Evolutionary conservation across 169 alveolate genomes (phyloP).

Genomic region (Eimeria praecox): DNA sequence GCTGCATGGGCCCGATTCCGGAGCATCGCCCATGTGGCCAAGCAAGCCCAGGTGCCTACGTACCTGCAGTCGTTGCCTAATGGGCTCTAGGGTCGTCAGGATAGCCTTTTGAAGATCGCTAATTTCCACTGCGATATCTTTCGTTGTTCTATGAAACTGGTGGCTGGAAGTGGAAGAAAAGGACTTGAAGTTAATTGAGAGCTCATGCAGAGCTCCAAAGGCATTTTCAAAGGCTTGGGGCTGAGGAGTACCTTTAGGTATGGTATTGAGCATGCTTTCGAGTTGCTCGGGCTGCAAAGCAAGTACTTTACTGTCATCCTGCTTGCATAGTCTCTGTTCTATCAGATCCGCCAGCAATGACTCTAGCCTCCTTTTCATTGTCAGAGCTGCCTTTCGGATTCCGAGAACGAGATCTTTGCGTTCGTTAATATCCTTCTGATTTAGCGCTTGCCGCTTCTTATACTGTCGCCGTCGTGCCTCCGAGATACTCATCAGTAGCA

Average conservation of each 20-base stretch:
- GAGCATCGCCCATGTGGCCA: background rate
- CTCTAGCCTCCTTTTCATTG: slow-evolving; percentile 45
- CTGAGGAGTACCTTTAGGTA: slow-evolving; percentile 59
- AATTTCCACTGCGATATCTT: slow-evolving; percentile 49
- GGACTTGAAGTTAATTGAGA: slow-evolving; percentile 31
- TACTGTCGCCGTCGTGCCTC: slow-evolving; percentile 61
- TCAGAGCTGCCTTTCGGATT: slow-evolving; percentile 7
- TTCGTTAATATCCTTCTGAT: slow-evolving; percentile 32
- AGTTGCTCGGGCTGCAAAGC: slow-evolving; percentile 65
- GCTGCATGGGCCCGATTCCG: background rate
- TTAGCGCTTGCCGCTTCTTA: slow-evolving; percentile 53
- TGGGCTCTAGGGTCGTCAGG: slow-evolving; percentile 23
- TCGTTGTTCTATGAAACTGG: slow-evolving; percentile 27
- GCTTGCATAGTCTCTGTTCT: slow-evolving; percentile 56
- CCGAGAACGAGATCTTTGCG: slow-evolving; percentile 60
- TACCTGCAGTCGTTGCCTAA: slow-evolving; percentile 50
- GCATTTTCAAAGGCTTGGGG: slow-evolving; percentile 76
- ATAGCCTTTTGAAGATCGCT: slow-evolving; percentile 58
- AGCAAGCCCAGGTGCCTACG: background rate
- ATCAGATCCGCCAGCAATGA: slow-evolving; percentile 65
- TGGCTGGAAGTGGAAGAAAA: slow-evolving; percentile 34
- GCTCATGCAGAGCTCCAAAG: slow-evolving; percentile 56
- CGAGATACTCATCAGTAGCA: slow-evolving; percentile 47
- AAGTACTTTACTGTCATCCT: slow-evolving; percentile 47
- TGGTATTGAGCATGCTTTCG: background rate